Evolutionary conservation across 306 rosid species (phyloP), one percentile per base, ranked within the genome.

Genomic region (Acmispon strigosus): DNA sequence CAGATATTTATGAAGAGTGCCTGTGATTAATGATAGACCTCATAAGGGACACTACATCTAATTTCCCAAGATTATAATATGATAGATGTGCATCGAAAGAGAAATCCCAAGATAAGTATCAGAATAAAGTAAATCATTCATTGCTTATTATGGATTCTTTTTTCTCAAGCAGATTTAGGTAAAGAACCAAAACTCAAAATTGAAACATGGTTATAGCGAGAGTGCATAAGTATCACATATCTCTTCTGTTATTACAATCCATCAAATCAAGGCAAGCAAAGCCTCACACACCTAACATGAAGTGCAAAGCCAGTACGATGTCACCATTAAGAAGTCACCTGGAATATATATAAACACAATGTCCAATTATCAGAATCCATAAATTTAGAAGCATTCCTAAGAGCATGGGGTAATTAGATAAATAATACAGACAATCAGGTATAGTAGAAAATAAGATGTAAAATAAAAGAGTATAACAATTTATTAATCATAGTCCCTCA

Each of bases 321-420:
- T 37, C 34, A 7, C 54, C 70, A 48, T 78, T 63, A 66, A 60
- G 41, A 82, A 76, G 39, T 87, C 85, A 84, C 83, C 87, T 84
- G 63, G 56, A 85, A 79, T 66, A 69, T 10, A 43, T 20, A 66
- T 8, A 10, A 73, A 63, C 9, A 29, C 48, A 53, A 39, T 69
- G 66, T 20, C 42, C 51, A 6, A 67, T 20, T 37, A 66, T 57
- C 65, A 64, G 42, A 52, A 66, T 49, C 11, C 22, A n/a, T 48
- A 24, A 48, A 54, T 4, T 15, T 15, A 49, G 9, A 49, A 18
- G 34, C 57, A 55, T 41, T 56, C 22, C 43, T 18, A 14, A 9
- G 12, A 36, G 37, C 10, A 53, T 42, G 22, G 16, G 8, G 57
- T 75, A 70, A 12, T 10, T 13, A 48, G 18, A 45, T 37, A 72